phyloP scores from a whole-genome alignment of 495 filamentous ascomycete species.

The Trichoderma erinaceum region DNA sequence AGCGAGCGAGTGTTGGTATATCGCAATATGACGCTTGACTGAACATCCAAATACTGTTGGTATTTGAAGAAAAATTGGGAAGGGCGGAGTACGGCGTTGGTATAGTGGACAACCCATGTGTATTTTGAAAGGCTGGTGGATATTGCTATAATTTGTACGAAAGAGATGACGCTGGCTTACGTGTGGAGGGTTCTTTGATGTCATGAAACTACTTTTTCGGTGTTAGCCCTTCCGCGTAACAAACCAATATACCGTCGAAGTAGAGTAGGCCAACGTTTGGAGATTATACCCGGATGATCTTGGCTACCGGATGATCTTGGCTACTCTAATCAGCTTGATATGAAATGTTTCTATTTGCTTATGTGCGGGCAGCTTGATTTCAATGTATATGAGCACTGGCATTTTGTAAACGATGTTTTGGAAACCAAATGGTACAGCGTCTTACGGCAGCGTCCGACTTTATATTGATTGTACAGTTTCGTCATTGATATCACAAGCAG shows the following conservation, averaged over 20 bases:
- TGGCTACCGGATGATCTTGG: neutral
- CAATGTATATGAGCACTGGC: neutral
- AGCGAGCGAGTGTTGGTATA: neutral
- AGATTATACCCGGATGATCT: neutral
- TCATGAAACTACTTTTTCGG: neutral
- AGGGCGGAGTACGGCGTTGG: slow-evolving; percentile 1
- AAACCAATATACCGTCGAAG: neutral
- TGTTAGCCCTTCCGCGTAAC: neutral
- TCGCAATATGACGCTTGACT: neutral
- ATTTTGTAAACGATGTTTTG: no score
- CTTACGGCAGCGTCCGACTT: no score
- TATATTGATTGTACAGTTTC: neutral
- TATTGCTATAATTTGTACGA: neutral
- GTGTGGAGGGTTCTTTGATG: neutral
- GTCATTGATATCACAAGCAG: neutral
- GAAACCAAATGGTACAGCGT: no score
- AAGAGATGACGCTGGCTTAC: slow-evolving; percentile 2
- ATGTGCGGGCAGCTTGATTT: neutral
- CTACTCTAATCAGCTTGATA: neutral
- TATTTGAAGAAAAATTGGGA: neutral
- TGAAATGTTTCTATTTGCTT: neutral
- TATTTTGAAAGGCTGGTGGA: neutral
- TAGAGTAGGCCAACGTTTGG: neutral
- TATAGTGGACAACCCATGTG: neutral
- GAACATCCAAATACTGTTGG: neutral